Percentiles rank a stretch among this genome's conserved stretches.
These are phyloP conservation scores for Raffaelea arxii DNA, from an alignment of 2,329 filamentous ascomycete species.

Conservation along the genomic window DNA sequence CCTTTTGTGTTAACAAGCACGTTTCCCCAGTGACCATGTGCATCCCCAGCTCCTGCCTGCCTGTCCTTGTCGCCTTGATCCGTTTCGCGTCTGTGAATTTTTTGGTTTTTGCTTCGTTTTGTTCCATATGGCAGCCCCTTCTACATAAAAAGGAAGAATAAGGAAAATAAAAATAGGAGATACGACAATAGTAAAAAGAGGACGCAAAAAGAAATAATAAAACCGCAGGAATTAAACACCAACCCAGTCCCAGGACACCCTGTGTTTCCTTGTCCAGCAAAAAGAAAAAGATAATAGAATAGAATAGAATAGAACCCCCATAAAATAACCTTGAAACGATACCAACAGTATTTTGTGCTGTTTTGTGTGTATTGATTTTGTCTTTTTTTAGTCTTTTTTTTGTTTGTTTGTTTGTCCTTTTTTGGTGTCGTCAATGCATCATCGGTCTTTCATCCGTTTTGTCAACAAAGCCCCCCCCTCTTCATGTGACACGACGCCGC, in stretches of 20 bases:
- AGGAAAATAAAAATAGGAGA: background rate
- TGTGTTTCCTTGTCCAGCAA: background rate
- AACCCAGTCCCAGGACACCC: background rate
- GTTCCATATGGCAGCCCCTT: background rate
- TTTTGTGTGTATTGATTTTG: background rate
- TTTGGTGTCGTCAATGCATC: background rate
- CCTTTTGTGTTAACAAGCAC: background rate
- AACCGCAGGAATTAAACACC: background rate
- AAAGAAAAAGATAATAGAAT: background rate
- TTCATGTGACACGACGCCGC: conserved; percentile 24
- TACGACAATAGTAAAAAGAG: background rate
- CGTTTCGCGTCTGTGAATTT: background rate
- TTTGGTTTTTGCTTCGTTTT: background rate
- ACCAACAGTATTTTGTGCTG: background rate
- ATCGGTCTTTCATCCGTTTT: background rate
- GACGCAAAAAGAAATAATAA: background rate
- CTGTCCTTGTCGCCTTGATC: background rate
- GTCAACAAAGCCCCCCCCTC: background rate
- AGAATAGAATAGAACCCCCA: background rate
- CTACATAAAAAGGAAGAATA: background rate
- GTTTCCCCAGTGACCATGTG: background rate
- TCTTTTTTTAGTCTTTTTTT: background rate
- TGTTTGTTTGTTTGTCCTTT: background rate
- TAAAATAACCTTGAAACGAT: background rate
- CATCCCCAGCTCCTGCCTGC: background rate